These are phyloP conservation scores for Cutaneotrichosporon spelunceum DNA, from an alignment of 1,284 basidiomycete genomes.

Conservation along the genomic window DNA sequence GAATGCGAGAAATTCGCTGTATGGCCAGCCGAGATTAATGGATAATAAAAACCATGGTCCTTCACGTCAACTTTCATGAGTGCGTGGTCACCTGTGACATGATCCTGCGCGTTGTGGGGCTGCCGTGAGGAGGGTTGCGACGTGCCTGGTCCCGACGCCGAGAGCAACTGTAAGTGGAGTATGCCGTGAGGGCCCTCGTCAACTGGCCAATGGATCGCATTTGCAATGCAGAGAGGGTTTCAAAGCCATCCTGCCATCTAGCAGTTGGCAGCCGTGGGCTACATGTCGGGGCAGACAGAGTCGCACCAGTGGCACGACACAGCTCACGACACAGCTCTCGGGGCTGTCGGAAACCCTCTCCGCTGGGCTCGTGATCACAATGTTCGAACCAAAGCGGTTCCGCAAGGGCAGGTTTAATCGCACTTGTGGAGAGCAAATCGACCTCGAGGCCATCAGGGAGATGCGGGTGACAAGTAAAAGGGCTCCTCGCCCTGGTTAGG, in stretches of 20 bases:
- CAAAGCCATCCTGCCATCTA: background rate
- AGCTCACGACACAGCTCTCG: background rate
- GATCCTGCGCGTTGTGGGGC: background rate
- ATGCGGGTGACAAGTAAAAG: no score
- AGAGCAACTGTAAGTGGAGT: background rate
- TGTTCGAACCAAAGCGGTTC: no score
- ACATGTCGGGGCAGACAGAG: background rate
- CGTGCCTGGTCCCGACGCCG: conserved; percentile 1
- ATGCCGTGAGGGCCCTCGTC: background rate
- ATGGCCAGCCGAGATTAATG: background rate
- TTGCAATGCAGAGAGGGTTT: background rate
- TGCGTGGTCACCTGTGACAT: no score
- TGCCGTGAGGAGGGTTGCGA: background rate
- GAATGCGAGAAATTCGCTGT: background rate
- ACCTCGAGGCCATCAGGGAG: no score
- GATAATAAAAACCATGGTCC: background rate
- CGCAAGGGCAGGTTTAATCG: no score
- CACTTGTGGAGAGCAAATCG: no score
- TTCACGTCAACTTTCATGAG: background rate
- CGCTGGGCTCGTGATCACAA: background rate
- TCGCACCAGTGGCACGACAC: background rate
- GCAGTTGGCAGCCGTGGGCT: background rate
- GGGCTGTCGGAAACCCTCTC: no score
- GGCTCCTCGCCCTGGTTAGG: no score
- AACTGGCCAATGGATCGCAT: background rate